Percentiles rank a stretch among this genome's conserved stretches.
These are phyloP conservation scores for Xerocomus potaroensis DNA, from an alignment of 768 basidiomycete species.

Conservation along the genomic window DNA sequence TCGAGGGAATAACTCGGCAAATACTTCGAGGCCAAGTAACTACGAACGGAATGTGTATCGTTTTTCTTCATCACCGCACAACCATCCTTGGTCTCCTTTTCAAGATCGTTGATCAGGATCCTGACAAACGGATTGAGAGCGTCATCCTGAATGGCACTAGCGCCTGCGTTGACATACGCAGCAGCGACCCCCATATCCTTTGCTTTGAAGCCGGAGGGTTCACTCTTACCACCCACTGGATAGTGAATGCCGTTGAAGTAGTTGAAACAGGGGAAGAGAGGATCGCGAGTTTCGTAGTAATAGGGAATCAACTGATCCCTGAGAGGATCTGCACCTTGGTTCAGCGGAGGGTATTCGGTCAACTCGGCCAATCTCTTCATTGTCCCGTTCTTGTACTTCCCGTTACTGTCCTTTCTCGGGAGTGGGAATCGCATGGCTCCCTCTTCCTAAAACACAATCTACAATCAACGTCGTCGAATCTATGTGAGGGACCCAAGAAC, in stretches of 20 bases:
- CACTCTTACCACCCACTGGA: too few relatives aligned
- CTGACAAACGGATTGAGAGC: background rate
- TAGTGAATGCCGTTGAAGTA: conserved; percentile 7
- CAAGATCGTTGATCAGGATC: conserved; percentile 18
- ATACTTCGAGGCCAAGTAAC: conserved; percentile 23
- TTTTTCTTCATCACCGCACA: conserved; percentile 26
- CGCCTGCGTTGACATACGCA: background rate
- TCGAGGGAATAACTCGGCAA: conserved; percentile 17
- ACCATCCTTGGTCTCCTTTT: conserved; percentile 10
- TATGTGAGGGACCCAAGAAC: background rate
- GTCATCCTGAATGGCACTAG: background rate
- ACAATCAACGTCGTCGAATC: background rate
- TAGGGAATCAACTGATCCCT: conserved; percentile 22
- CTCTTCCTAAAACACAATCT: conserved; percentile 5
- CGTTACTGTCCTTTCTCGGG: conserved; percentile 11
- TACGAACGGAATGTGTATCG: conserved; percentile 30
- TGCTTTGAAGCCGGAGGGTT: background rate
- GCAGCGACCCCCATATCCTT: background rate
- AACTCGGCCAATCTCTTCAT: conserved; percentile 32
- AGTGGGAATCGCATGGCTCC: conserved; percentile 40
- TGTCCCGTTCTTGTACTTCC: conserved; percentile 16
- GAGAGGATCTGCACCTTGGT: conserved; percentile 10
- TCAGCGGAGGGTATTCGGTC: conserved; percentile 18
- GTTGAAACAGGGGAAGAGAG: conserved; percentile 7
- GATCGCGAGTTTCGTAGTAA: conserved; percentile 11